A percentile compares a stretch with the other conserved stretches of the same genome.
These are phyloP conservation scores for Mucor racemosus DNA, from an alignment of 371 early-diverging fungal species.

Conservation along the genomic window DNA sequence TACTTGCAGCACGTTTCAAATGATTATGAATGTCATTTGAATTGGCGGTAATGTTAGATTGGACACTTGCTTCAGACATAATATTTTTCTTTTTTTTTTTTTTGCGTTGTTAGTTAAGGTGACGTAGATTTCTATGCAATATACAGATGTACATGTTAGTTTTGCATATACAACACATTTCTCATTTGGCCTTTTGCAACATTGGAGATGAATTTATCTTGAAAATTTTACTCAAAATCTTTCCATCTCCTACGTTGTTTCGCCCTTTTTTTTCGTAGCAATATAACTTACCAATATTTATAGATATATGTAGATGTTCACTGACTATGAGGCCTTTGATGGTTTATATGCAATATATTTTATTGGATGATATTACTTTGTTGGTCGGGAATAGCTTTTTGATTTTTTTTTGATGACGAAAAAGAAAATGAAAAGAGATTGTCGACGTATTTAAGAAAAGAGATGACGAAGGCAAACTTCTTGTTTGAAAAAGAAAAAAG, in stretches of 20 bases:
- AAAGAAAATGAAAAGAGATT: conserved; percentile 21
- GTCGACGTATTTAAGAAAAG: conserved; percentile 32
- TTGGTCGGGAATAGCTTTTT: conserved; percentile 31
- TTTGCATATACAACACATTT: background rate
- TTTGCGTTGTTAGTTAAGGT: background rate
- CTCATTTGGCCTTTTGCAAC: background rate
- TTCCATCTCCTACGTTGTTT: background rate
- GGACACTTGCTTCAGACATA: conserved; percentile 19
- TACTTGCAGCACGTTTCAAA: conserved; percentile 10
- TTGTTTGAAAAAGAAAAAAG: background rate
- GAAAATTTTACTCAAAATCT: background rate
- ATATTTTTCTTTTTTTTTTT: background rate
- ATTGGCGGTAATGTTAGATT: background rate
- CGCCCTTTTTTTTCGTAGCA: background rate
- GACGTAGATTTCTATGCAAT: background rate
- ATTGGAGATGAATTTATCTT: no score
- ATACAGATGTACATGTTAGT: background rate
- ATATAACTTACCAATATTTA: background rate
- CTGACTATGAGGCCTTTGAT: background rate
- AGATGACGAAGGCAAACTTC: conserved; percentile 28
- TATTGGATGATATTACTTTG: conserved; percentile 26
- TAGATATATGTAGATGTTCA: background rate
- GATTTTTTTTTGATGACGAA: conserved; percentile 36
- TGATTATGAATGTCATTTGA: conserved; percentile 4
- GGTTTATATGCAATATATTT: conserved; percentile 21